phyloP scores from a whole-genome alignment of 1,284 basidiomycete genomes.

The Austroboletus niveus region DNA sequence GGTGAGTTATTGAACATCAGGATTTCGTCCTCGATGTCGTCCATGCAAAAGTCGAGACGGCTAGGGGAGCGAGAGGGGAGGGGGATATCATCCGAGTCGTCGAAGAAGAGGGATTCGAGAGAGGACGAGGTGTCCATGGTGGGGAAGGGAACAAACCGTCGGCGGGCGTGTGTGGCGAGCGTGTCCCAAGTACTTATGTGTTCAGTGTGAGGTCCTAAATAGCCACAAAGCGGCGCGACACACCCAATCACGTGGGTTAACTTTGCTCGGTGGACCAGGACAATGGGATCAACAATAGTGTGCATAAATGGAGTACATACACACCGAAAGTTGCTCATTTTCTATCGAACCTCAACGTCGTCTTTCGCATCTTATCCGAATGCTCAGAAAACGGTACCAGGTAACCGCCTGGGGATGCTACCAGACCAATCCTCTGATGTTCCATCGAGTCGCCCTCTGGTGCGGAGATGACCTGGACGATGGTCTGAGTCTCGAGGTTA shows the following conservation, averaged over 20 bases:
- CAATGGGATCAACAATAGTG: slow-evolving; percentile 9
- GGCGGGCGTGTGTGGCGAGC: background rate
- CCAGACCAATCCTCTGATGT: slow-evolving; percentile 37
- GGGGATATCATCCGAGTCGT: slow-evolving; percentile 14
- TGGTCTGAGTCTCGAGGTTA: slow-evolving; percentile 69
- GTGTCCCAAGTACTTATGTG: background rate
- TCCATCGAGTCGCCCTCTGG: slow-evolving; percentile 35
- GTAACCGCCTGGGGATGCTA: slow-evolving; percentile 53
- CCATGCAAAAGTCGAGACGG: slow-evolving; percentile 32
- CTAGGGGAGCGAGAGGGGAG: slow-evolving; percentile 31
- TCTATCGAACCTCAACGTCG: slow-evolving; percentile 24
- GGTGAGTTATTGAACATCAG: background rate
- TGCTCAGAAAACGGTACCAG: slow-evolving; percentile 60
- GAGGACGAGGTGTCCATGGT: slow-evolving; percentile 13
- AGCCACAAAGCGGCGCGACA: slow-evolving; percentile 22
- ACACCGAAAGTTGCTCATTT: slow-evolving; percentile 21
- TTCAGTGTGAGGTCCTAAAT: slow-evolving; percentile 10
- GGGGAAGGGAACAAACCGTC: background rate
- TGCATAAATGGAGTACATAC: slow-evolving; percentile 18
- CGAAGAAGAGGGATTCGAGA: slow-evolving; percentile 2
- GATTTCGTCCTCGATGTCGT: slow-evolving; percentile 1
- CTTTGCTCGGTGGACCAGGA: slow-evolving; percentile 8
- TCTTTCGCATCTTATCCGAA: slow-evolving; percentile 53
- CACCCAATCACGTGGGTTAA: slow-evolving; percentile 27
- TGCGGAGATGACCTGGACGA: slow-evolving; percentile 69